Evolutionary conservation across 163 green algal genomes (phyloP).

Genomic region (Chloroidium sp.): DNA sequence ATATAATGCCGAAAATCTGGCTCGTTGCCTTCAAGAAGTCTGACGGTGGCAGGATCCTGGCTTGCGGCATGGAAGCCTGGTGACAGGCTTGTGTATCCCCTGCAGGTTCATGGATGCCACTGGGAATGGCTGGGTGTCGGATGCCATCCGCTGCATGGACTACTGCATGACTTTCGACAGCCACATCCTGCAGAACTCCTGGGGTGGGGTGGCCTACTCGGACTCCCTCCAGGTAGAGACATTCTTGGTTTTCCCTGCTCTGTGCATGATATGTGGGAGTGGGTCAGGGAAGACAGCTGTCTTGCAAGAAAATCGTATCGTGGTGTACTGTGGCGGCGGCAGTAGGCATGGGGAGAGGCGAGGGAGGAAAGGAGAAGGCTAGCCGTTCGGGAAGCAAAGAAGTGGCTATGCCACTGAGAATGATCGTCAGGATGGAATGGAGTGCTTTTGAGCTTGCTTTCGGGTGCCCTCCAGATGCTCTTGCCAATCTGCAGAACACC

Average conservation of each 20-base stretch:
- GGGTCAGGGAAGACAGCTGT: too few relatives aligned
- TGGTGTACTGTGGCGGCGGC: not conserved
- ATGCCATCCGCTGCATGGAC: slow-evolving; percentile 51
- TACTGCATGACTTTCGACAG: slow-evolving; percentile 41
- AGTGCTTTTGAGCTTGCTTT: too few relatives aligned
- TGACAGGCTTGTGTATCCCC: slow-evolving; percentile 9
- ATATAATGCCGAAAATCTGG: not conserved
- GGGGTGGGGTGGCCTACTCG: slow-evolving; percentile 27
- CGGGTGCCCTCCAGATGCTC: not conserved
- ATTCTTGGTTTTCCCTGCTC: not conserved
- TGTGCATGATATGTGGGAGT: too few relatives aligned
- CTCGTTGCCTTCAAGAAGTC: not conserved
- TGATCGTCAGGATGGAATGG: too few relatives aligned
- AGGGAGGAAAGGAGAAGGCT: too few relatives aligned
- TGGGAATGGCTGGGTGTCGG: slow-evolving; percentile 44
- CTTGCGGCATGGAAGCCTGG: slow-evolving; percentile 11
- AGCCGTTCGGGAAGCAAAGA: too few relatives aligned
- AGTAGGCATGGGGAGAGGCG: too few relatives aligned
- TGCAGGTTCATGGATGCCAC: slow-evolving; percentile 28
- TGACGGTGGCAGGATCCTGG: not conserved
- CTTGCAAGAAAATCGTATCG: not conserved
- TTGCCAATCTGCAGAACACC: not conserved
- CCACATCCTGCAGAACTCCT: slow-evolving; percentile 56
- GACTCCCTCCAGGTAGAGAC: slow-evolving; percentile 13
- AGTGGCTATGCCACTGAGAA: too few relatives aligned